A percentile compares a stretch with the other conserved stretches of the same genome.
These are phyloP conservation scores for Annona cherimola DNA, from an alignment of 164 flowering plant species.

Conservation along the genomic window DNA sequence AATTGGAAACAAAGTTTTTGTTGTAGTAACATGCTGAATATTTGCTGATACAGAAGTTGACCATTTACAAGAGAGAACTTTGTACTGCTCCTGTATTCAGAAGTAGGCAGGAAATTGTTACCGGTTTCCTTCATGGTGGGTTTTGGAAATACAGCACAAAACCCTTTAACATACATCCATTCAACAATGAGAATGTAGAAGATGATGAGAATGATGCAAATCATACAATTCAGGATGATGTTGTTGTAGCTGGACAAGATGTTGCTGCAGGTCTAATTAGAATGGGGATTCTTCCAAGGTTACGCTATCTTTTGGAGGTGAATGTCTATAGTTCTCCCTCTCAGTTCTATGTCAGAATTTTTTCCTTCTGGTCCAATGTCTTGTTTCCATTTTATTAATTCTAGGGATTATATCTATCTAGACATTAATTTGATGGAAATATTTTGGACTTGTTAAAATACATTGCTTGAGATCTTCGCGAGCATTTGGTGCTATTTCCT, in stretches of 20 bases:
- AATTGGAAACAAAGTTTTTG: background rate
- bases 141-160: slow-evolving; percentile 94
- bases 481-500: background rate
- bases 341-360: background rate
- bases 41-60: slow-evolving; percentile 39
- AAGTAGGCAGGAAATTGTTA: slow-evolving; percentile 63
- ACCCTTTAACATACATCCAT: slow-evolving; percentile 61
- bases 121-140: slow-evolving; percentile 85
- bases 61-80: slow-evolving; percentile 27
- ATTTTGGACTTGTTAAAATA: no score
- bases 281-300: slow-evolving; percentile 82
- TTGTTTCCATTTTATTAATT: background rate
- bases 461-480: background rate
- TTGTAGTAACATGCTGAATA: background rate
- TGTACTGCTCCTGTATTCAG: slow-evolving; percentile 89
- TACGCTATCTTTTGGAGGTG: slow-evolving; percentile 77
- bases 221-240: slow-evolving; percentile 77
- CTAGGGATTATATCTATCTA: background rate
- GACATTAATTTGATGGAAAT: background rate
- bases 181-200: slow-evolving; percentile 23
- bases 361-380: background rate
- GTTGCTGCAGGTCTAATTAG: slow-evolving; percentile 85
- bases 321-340: slow-evolving; percentile 1
- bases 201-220: slow-evolving; percentile 38
- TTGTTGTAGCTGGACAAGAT: slow-evolving; percentile 82